Evolutionary conservation across 129 eudicot genomes (phyloP).

Genomic region (Arctium lappa): DNA sequence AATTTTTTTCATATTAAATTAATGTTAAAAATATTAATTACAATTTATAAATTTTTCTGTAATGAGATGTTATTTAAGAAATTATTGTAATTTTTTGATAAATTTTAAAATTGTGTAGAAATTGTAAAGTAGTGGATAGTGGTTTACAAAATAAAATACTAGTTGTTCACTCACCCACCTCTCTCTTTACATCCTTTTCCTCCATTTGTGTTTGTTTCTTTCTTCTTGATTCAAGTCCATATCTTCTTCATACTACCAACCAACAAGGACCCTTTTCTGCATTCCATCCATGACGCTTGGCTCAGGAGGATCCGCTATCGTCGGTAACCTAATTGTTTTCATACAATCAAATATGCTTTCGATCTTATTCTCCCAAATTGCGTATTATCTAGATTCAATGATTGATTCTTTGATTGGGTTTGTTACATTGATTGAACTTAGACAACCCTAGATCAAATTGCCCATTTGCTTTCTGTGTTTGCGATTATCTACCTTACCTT

Average conservation of each 20-base stretch:
- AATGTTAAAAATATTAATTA: too few relatives aligned
- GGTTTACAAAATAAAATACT: too few relatives aligned
- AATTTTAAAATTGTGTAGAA: too few relatives aligned
- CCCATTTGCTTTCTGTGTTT: neutral
- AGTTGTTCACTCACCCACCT: neutral
- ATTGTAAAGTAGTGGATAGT: too few relatives aligned
- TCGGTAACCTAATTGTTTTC: slow-evolving; percentile 36
- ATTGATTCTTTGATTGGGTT: slow-evolving; percentile 3
- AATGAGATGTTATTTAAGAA: too few relatives aligned
- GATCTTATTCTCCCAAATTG: neutral
- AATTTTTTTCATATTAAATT: too few relatives aligned
- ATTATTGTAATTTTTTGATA: too few relatives aligned
- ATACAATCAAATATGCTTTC: neutral
- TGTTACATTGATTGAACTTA: neutral
- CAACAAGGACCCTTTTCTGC: neutral
- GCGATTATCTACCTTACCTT: neutral
- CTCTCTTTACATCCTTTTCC: neutral
- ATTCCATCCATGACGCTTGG: slow-evolving; percentile 67
- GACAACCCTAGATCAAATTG: slow-evolving; percentile 6
- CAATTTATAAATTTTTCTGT: too few relatives aligned
- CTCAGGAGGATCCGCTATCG: slow-evolving; percentile 88
- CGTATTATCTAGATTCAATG: neutral
- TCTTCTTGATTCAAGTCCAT: slow-evolving; percentile 22
- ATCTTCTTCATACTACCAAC: neutral
- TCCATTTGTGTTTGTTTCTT: neutral